Evolutionary conservation across 176 grass and related monocot genomes (phyloP).

Genomic region (Aegilops longissima): DNA sequence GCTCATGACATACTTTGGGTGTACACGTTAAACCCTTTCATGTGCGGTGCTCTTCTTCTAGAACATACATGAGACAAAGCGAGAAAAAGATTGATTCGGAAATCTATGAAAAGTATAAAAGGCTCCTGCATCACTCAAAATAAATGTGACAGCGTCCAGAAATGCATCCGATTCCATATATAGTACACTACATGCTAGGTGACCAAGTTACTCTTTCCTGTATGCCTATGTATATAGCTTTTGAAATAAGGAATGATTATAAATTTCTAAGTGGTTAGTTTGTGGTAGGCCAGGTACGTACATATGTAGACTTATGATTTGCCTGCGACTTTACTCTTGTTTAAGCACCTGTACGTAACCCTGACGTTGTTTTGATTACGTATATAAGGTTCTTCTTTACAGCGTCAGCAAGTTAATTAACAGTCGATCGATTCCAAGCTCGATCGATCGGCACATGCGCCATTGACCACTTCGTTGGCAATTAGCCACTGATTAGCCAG

Average conservation of each 20-base stretch:
- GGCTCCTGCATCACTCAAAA: not conserved
- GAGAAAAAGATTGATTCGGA: conserved; percentile 28
- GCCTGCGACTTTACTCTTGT: conserved; percentile 24
- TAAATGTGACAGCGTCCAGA: conserved; percentile 1
- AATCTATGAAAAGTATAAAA: conserved; percentile 43
- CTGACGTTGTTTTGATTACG: conserved; percentile 46
- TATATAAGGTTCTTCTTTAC: conserved; percentile 23
- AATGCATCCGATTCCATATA: conserved; percentile 52
- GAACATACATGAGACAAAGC: not conserved
- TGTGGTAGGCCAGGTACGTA: conserved; percentile 22
- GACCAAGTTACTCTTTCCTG: conserved; percentile 6
- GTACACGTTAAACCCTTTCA: not conserved
- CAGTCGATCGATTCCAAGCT: not conserved
- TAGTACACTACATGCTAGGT: conserved; percentile 15
- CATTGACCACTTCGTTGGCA: conserved; percentile 4
- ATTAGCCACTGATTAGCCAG: not conserved
- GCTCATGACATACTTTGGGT: not conserved
- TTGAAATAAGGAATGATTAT: not conserved
- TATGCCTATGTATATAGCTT: conserved; percentile 15
- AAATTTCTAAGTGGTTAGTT: not conserved
- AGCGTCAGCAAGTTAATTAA: conserved; percentile 33
- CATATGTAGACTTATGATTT: conserved; percentile 16
- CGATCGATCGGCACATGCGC: conserved; percentile 22
- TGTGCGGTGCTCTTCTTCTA: conserved; percentile 12
- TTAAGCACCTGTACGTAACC: conserved; percentile 28